Percentiles rank a stretch among this genome's conserved stretches.
Conservation (phyloP, 2,329 filamentous ascomycete species). For the Ophiostoma pallidulum region DNA sequence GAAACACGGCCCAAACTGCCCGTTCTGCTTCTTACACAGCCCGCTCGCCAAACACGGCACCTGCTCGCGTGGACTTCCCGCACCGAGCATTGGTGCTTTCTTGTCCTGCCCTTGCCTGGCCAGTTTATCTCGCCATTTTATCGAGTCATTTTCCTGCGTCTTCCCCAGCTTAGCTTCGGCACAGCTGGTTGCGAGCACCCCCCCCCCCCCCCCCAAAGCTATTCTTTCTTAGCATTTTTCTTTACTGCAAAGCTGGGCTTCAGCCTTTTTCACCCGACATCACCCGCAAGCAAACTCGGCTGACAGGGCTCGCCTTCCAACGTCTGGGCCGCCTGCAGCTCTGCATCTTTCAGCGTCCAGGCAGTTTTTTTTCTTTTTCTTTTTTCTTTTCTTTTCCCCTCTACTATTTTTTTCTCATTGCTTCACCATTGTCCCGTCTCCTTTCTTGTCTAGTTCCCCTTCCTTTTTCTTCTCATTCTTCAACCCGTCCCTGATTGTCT, state of each 20-base stretch:
- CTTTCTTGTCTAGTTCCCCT: no score
- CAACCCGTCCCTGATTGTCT: no score
- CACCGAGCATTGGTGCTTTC: neutral
- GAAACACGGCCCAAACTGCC: no score
- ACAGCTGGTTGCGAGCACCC: constrained; percentile 3
- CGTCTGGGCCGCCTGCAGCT: no score
- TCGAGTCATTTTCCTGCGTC: neutral
- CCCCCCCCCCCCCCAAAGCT: no score
- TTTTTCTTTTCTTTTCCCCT: neutral
- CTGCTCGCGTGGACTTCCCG: no score
- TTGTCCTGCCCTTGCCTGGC: neutral
- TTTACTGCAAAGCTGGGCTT: neutral
- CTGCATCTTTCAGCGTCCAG: no score
- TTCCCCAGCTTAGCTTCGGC: constrained; percentile 1
- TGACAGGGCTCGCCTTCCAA: neutral
- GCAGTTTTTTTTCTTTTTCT: neutral
- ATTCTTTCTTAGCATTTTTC: neutral
- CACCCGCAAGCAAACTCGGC: constrained; percentile 14
- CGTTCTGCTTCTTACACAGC: no score
- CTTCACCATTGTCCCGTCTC: no score
- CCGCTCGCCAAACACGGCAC: no score
- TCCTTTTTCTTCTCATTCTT: no score
- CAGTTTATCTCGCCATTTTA: neutral
- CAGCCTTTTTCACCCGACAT: constrained; percentile 11
- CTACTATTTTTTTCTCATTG: neutral